Conservation (phyloP, 164 flowering plant species). For the Echeveria elegans region DNA sequence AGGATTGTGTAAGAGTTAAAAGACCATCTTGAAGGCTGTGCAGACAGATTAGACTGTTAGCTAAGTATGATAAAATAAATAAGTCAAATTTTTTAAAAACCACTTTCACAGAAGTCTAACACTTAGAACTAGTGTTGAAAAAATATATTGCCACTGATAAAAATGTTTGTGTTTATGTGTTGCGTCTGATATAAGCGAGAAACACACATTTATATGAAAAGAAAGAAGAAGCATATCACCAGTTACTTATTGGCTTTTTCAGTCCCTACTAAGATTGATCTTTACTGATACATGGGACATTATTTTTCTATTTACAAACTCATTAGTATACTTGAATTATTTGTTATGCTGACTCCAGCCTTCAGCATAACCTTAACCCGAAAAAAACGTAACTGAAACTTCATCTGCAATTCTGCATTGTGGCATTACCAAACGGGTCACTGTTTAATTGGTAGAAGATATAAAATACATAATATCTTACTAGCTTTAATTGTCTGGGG, state of each 20-base stretch:
- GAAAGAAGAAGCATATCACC: too few species aligned
- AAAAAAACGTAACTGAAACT: too few species aligned
- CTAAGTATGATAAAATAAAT: neutral
- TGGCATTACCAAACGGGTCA: neutral
- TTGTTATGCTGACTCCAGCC: neutral
- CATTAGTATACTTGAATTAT: neutral
- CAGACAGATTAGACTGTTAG: conserved; percentile 12
- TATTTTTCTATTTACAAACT: neutral
- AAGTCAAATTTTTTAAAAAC: neutral
- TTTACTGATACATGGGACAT: neutral
- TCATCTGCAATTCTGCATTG: neutral
- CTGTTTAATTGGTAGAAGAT: neutral
- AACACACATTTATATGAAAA: neutral
- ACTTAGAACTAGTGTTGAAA: neutral
- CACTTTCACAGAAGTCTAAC: neutral
- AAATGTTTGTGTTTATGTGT: neutral
- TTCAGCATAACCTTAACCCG: neutral
- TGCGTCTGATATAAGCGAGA: neutral
- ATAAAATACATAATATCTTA: conserved; percentile 23
- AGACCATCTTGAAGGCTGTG: conserved; percentile 85
- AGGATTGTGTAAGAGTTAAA: conserved; percentile 76
- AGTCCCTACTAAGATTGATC: neutral
- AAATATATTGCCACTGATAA: neutral
- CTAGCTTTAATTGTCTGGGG: conserved; percentile 65
- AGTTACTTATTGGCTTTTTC: neutral